Base-by-base conservation (phyloP, 75 land plant species). In the Adiantum capillusveneris region DNA sequence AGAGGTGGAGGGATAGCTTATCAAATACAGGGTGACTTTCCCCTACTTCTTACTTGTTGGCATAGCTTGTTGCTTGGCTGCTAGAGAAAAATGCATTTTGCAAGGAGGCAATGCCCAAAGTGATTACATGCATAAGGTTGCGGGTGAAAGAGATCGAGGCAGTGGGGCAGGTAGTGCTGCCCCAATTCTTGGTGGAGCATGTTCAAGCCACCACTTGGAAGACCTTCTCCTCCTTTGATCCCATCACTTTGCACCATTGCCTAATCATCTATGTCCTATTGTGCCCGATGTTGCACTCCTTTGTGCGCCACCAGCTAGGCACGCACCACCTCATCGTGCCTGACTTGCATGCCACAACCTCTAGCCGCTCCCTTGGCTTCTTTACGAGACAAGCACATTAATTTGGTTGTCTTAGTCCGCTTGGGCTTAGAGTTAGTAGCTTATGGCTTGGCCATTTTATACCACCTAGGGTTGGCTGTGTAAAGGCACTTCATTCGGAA, bases 31-130 rank as follows among this genome's bases (percentile, higher is more conserved):
- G 12, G 39, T 20, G 11, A 2, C 29, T 12, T 62, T 62, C n/a
- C 64, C 64, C 30, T 62, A 62, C 25, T 26, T 62, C 53, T 62
- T 62, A 9, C 53, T 62, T 3, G 29, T 62, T 62, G 5, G 52
- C 43, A 1, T 42, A 13, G 1, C 64, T 57, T 17, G 6, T 45
- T 1, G 22, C 20, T 20, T 20, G 27, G 27, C 16, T 55, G 6
- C 31, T 55, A 6, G 6, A 20, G 24, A 20, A 26, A 9, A n/a
- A n/a, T 9, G 37, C 37, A 5, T 3, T 3, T 34, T 5, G 37
- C 7, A 3, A 34, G 7, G n/a, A 20, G 2, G 57, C 50, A 2
- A 14, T 5, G 6, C 17, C 14, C 13, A 3, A 21, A 5, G 12
- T 46, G 21, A 16, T 45, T 11, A 13, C 64, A 22, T 44, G 25